Percentiles rank a stretch among this genome's conserved stretches.
Evolutionary conservation across 2,329 filamentous ascomycete genomes (phyloP).

Genomic region (Aspergillus jensenii): DNA sequence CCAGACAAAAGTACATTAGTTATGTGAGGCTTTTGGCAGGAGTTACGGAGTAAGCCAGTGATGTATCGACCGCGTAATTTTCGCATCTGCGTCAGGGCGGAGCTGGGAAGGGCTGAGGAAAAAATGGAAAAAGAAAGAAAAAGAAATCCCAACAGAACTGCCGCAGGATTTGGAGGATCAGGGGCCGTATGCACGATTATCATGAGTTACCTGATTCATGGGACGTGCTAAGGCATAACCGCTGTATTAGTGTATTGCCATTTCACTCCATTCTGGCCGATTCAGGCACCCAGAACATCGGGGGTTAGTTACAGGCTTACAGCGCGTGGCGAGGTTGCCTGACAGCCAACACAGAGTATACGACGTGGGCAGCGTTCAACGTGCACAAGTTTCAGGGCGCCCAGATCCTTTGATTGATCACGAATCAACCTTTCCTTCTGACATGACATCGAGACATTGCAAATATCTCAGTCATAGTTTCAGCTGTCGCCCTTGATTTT

Average conservation of each 20-base stretch:
- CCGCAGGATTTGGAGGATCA: not conserved
- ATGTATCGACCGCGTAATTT: not conserved
- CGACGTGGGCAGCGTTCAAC: not conserved
- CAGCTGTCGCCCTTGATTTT: not conserved
- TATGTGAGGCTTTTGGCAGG: too few relatives aligned
- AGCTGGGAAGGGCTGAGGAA: not conserved
- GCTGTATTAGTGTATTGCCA: not conserved
- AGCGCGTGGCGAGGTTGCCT: not conserved
- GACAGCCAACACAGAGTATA: not conserved
- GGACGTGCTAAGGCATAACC: not conserved
- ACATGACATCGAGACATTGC: not conserved
- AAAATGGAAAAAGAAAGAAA: not conserved
- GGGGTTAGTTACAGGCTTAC: too few relatives aligned
- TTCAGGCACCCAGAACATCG: not conserved
- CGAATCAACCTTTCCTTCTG: not conserved
- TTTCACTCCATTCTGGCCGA: not conserved
- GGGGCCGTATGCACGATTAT: constrained; percentile 8
- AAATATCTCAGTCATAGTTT: not conserved
- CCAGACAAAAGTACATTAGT: not conserved
- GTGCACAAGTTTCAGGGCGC: not conserved
- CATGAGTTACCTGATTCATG: constrained; percentile 5
- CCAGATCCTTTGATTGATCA: not conserved
- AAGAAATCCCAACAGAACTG: not conserved
- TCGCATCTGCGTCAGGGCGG: not conserved
- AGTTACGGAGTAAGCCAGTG: too few relatives aligned